Conservation (phyloP, 2,329 filamentous ascomycete species). For the Cercospora sp. region DNA sequence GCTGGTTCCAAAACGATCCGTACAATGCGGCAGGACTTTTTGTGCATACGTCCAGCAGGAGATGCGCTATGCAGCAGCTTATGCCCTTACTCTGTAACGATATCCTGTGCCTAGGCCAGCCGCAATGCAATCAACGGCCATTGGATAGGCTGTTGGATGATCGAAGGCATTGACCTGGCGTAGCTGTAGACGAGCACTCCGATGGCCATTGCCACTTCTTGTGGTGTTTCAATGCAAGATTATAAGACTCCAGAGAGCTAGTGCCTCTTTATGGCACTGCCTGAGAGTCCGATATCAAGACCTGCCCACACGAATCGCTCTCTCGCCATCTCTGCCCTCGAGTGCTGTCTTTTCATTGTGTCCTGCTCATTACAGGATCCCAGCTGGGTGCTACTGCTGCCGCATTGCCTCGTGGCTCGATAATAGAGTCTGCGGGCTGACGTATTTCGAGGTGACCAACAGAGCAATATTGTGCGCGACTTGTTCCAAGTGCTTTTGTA, state of each 20-base stretch:
- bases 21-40: background rate
- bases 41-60: background rate
- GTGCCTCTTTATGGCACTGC: too few species aligned
- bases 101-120: background rate
- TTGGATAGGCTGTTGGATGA: background rate
- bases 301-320: too few species aligned
- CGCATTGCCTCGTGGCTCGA: too few species aligned
- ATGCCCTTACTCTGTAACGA: background rate
- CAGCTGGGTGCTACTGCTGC: too few species aligned
- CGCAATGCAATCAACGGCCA: background rate
- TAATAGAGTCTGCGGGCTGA: too few species aligned
- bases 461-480: background rate
- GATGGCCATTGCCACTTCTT: background rate
- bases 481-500: background rate
- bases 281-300: too few species aligned
- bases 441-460: too few species aligned
- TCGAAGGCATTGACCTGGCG: background rate
- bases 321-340: too few species aligned
- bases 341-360: too few species aligned
- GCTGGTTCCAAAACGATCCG: background rate
- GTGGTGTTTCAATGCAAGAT: background rate
- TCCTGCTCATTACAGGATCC: too few species aligned
- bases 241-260: too few species aligned
- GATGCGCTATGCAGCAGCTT: too few species aligned
- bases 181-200: background rate